These are phyloP conservation scores for Amniculicola lignicola DNA, from an alignment of 495 filamentous ascomycete genomes.

Conservation along the genomic window DNA sequence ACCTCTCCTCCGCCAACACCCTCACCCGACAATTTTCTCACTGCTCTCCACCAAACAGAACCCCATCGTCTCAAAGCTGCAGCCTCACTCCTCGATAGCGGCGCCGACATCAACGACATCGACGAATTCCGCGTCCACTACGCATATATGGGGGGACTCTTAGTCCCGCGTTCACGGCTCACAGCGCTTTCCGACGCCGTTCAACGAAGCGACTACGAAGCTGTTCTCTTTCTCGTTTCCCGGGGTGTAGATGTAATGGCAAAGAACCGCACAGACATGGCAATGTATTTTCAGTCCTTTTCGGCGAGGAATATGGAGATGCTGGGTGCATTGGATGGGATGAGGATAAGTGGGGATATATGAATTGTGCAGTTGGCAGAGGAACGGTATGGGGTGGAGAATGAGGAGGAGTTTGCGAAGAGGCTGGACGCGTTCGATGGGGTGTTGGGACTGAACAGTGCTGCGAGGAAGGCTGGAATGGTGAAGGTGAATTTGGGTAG, in stretches of 20 bases:
- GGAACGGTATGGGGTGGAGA: slow-evolving; percentile 2
- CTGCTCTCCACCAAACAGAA: not conserved
- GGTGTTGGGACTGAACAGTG: not conserved
- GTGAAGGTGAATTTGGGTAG: not conserved
- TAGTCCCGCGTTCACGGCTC: not conserved
- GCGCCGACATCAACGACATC: slow-evolving; percentile 8
- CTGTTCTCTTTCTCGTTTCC: not conserved
- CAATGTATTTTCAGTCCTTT: not conserved
- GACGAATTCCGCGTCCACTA: not conserved
- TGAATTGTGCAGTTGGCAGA: slow-evolving; percentile 8
- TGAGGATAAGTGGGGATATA: not conserved
- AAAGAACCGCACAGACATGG: not conserved
- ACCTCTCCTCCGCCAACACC: no score
- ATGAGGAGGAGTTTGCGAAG: not conserved
- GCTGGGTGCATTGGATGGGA: slow-evolving; percentile 3
- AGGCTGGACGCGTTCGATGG: slow-evolving; percentile 6
- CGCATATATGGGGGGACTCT: not conserved
- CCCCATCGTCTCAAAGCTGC: not conserved
- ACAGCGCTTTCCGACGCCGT: slow-evolving; percentile 7
- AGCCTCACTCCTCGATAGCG: not conserved
- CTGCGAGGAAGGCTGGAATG: not conserved
- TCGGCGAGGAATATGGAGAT: not conserved
- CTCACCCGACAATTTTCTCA: no score
- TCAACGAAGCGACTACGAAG: slow-evolving; percentile 6
- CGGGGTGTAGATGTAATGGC: slow-evolving; percentile 1